Evolutionary conservation across 768 basidiomycete species (phyloP), one percentile per base, ranked within the genome.

Genomic region (Lanmaoa rubissima): DNA sequence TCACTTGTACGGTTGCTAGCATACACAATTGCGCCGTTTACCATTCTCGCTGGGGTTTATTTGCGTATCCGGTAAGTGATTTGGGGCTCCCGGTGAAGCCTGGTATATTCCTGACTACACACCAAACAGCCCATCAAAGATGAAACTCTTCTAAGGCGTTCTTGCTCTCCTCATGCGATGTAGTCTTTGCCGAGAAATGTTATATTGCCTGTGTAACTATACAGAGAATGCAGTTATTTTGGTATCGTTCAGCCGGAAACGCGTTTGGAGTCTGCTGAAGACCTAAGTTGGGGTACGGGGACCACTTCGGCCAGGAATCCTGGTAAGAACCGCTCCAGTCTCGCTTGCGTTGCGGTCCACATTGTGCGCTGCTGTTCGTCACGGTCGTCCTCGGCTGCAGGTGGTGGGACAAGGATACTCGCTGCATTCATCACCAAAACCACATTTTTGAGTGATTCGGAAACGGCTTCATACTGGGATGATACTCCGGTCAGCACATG

Each of bases 401-500:
- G 67, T 13, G 76, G 74, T 4, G 92, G 90, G 5, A 92, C 81
- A 17, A 99, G 82, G 54, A 95, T 86, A 5, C 82, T 82, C 1
- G 88, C 88, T 1, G 94, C 92, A 64, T 94, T 87, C 93, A 99
- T 95, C 48, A 99, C 96, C 47, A 98, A 81, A 16, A 99, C 75
- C 48, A 96, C 91, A 66, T 98, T 98, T 76, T 98, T 98, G 64
- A 99, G 80, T 1, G 94, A 95, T 73, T 99, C 97, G 1, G 93
- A 94, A 19, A 97, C 82, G 0, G 96, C 96, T 70, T 99, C 97
- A 69, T 88, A 87, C 96, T 98, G 3, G 1, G 3, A 28, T 63
- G 1, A 57, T 17, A 4, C 35, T 21, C 34, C 9, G 8, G 43
- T 71, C 54, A 62, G 34, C 36, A 36, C 44, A 31, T 14, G 34